Evolutionary conservation across 2,329 filamentous ascomycete genomes (phyloP).

Genomic region (Triangularia verruculosa): DNA sequence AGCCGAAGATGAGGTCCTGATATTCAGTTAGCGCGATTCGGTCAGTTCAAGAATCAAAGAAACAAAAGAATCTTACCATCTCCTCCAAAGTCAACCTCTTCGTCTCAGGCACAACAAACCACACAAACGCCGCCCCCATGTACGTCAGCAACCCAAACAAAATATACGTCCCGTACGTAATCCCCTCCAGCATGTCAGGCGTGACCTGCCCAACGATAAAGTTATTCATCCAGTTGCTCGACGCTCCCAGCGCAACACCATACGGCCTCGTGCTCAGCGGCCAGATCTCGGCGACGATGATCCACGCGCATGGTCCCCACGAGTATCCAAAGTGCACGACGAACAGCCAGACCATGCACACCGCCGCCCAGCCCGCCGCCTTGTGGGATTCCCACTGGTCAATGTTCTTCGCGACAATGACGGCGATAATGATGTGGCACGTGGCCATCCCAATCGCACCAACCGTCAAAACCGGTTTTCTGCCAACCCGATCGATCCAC

Average conservation of each 20-base stretch:
- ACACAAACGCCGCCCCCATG: slow-evolving; percentile 59
- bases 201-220: slow-evolving; percentile 68
- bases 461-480: slow-evolving; percentile 59
- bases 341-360: slow-evolving; percentile 70
- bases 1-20: slow-evolving; percentile 64
- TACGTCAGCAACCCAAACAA: slow-evolving; percentile 65
- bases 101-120: slow-evolving; percentile 63
- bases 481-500: slow-evolving; percentile 62
- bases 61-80: slow-evolving; percentile 44
- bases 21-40: not conserved
- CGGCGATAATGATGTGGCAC: slow-evolving; percentile 69
- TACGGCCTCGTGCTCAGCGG: slow-evolving; percentile 67
- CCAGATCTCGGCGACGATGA: slow-evolving; percentile 72
- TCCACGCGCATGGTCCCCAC: slow-evolving; percentile 74
- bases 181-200: slow-evolving; percentile 61
- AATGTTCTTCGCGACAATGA: slow-evolving; percentile 64
- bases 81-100: slow-evolving; percentile 63
- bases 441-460: slow-evolving; percentile 68
- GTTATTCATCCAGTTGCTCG: slow-evolving; percentile 63
- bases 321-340: slow-evolving; percentile 72
- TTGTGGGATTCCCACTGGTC: slow-evolving; percentile 54
- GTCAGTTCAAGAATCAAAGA: not conserved
- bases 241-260: slow-evolving; percentile 66
- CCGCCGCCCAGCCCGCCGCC: slow-evolving; percentile 67
- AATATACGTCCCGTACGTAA: slow-evolving; percentile 70